Evolutionary conservation across 495 filamentous ascomycete species (phyloP).

Genomic region (Penicillium samsonianum): DNA sequence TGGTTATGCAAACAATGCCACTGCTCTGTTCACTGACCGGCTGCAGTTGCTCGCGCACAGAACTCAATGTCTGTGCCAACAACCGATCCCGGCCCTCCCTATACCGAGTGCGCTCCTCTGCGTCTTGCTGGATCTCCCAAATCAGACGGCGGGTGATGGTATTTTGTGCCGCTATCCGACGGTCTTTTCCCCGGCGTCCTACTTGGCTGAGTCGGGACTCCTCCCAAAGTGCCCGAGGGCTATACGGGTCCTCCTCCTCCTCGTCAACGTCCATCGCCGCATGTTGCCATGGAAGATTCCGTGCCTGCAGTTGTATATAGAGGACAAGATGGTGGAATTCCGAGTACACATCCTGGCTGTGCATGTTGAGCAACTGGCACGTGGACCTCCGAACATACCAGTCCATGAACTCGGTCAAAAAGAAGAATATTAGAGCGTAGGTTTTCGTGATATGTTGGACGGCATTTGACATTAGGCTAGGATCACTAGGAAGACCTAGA

Average conservation of each 20-base stretch:
- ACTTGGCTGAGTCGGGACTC: constrained; percentile 42
- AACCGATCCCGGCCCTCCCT: constrained; percentile 29
- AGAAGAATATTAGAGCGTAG: constrained; percentile 50
- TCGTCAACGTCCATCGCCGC: constrained; percentile 35
- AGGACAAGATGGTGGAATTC: constrained; percentile 46
- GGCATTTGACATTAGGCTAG: constrained; percentile 22
- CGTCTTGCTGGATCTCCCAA: constrained; percentile 47
- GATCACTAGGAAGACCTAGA: constrained; percentile 26
- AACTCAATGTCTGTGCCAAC: constrained; percentile 30
- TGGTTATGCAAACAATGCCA: constrained; percentile 40
- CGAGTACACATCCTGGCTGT: constrained; percentile 47
- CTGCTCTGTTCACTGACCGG: constrained; percentile 32
- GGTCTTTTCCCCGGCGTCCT: constrained; percentile 39
- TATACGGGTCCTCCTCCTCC: constrained; percentile 28
- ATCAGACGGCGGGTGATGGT: constrained; percentile 44
- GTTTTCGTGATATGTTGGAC: constrained; percentile 40
- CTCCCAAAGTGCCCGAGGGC: constrained; percentile 35
- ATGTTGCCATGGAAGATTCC: constrained; percentile 19
- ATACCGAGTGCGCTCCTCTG: constrained; percentile 33
- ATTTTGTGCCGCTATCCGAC: constrained; percentile 41
- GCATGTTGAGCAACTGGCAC: constrained; percentile 47
- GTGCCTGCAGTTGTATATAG: constrained; percentile 36
- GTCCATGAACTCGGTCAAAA: constrained; percentile 50
- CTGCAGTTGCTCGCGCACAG: constrained; percentile 30
- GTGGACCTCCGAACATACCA: constrained; percentile 47